Conservation (phyloP, 2,329 filamentous ascomycete genomes). For the Geosmithia putterillii region DNA sequence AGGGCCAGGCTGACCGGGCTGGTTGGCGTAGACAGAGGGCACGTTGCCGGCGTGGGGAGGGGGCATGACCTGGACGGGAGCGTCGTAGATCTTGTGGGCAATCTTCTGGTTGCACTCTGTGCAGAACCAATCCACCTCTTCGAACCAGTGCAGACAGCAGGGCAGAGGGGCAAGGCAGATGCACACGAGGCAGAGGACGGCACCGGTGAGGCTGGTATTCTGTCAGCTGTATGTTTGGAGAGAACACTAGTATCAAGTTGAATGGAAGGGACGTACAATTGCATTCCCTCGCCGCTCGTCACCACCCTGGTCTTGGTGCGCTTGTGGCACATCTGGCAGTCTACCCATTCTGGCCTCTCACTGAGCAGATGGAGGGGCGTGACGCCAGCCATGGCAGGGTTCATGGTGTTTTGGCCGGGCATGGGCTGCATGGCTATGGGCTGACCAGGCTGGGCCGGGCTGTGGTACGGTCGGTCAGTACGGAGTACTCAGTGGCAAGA, state of each 20-base stretch:
- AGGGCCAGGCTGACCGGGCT: conserved; percentile 3
- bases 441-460: neutral
- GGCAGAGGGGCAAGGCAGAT: conserved; percentile 17
- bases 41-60: conserved; percentile 6
- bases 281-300: conserved; percentile 2
- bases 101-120: conserved; percentile 15
- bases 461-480: neutral
- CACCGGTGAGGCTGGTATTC: conserved; percentile 11
- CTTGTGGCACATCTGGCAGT: conserved; percentile 4
- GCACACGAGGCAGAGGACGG: conserved; percentile 17
- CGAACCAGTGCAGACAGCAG: conserved; percentile 18
- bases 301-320: conserved; percentile 2
- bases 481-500: neutral
- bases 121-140: conserved; percentile 16
- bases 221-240: neutral
- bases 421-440: conserved; percentile 3
- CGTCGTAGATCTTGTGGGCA: conserved; percentile 10
- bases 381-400: neutral
- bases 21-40: conserved; percentile 6
- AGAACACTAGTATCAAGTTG: neutral
- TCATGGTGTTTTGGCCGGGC: neutral
- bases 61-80: conserved; percentile 8
- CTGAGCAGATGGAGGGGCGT: conserved; percentile 3
- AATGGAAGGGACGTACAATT: conserved; percentile 1
- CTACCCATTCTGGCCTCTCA: conserved; percentile 1